Conservation (phyloP, 192 early-diverging fungal genomes). For the Coemansia sp. region DNA sequence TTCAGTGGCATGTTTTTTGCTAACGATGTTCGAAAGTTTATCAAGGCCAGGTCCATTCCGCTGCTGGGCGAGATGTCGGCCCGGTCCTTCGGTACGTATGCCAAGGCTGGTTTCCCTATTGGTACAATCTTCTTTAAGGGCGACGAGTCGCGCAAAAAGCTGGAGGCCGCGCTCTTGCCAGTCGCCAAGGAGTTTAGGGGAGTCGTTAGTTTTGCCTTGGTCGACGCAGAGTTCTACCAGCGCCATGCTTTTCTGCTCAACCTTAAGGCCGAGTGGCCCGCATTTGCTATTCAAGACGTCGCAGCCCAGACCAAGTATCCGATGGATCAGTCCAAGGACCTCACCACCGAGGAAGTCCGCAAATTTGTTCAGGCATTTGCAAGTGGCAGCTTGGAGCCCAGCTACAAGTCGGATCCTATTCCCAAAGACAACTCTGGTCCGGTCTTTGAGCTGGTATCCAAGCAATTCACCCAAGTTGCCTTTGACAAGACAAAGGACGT, state of each 20-base stretch:
- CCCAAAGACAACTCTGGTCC: constrained; percentile 81
- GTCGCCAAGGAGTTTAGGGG: constrained; percentile 82
- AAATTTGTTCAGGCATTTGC: constrained; percentile 65
- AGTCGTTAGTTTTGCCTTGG: constrained; percentile 84
- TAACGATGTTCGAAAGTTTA: constrained; percentile 63
- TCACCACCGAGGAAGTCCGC: constrained; percentile 63
- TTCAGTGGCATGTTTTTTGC: constrained; percentile 63
- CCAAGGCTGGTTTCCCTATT: constrained; percentile 79
- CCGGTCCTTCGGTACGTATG: constrained; percentile 84
- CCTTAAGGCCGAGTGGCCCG: constrained; percentile 88
- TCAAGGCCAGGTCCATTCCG: constrained; percentile 79
- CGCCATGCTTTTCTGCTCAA: constrained; percentile 80
- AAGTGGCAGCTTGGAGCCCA: constrained; percentile 68
- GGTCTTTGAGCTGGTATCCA: constrained; percentile 87
- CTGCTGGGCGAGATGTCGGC: constrained; percentile 88
- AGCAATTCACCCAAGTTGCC: constrained; percentile 79
- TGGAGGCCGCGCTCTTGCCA: constrained; percentile 60
- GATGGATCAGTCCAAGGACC: constrained; percentile 65
- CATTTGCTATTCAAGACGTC: constrained; percentile 87
- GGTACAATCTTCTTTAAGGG: constrained; percentile 81
- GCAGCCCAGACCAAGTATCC: constrained; percentile 79
- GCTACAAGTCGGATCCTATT: constrained; percentile 77
- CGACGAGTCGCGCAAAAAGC: constrained; percentile 61
- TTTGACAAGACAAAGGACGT: constrained; percentile 86
- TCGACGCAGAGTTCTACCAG: constrained; percentile 83